Percentiles rank a stretch among this genome's conserved stretches.
Evolutionary conservation across 2,329 filamentous ascomycete genomes (phyloP).

Genomic region (Gremmenia infestans): DNA sequence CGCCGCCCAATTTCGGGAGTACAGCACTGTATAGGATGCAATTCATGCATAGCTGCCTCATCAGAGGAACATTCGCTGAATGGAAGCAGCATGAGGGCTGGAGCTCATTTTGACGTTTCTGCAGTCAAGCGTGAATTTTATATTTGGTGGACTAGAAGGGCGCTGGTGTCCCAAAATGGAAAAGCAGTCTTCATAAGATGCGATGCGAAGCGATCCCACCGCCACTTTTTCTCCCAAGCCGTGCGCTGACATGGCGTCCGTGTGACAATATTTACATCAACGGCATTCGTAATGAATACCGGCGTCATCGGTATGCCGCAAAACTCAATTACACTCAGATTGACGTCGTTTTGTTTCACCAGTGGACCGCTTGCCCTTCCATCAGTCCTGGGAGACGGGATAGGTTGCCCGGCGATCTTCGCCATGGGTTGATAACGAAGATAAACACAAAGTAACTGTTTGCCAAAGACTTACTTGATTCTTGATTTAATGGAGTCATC

Average conservation of each 20-base stretch:
- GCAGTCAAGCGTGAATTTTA: background rate
- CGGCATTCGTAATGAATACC: too few species aligned
- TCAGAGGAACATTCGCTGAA: background rate
- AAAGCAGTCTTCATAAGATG: background rate
- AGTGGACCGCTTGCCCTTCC: constrained; percentile 12
- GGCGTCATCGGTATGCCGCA: too few species aligned
- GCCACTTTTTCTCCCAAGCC: background rate
- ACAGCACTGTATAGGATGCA: background rate
- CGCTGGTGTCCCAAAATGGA: background rate
- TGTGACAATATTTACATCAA: background rate
- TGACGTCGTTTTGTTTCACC: constrained; percentile 15
- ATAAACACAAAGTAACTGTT: background rate
- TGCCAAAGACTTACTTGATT: background rate
- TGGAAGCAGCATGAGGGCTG: background rate
- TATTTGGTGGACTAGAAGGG: background rate
- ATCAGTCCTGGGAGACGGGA: background rate
- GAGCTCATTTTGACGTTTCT: background rate
- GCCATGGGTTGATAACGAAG: background rate
- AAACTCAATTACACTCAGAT: background rate
- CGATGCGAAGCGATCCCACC: too few species aligned
- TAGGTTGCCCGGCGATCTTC: constrained; percentile 1
- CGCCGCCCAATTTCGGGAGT: constrained; percentile 9
- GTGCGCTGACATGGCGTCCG: background rate
- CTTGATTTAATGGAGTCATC: background rate
- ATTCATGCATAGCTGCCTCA: constrained; percentile 6